Conservation (phyloP, 2,329 filamentous ascomycete genomes). For the Raffaelea arxii region DNA sequence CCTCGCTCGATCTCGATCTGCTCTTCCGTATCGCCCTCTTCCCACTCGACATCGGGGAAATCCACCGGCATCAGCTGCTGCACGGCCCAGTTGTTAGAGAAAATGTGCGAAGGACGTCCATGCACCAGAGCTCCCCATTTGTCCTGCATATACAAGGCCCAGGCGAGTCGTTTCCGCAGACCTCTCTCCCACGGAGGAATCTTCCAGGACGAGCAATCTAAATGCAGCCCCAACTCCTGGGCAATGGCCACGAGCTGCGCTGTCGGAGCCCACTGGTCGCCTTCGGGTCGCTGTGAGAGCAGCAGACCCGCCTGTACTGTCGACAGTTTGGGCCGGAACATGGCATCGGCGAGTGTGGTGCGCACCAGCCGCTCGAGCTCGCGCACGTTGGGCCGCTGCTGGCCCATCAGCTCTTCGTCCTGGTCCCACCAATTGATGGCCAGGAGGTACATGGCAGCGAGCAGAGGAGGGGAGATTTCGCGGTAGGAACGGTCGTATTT, state of each 20-base stretch:
- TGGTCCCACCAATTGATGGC: slow-evolving; percentile 53
- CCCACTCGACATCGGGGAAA: slow-evolving; percentile 63
- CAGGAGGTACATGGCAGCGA: slow-evolving; percentile 53
- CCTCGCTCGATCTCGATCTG: slow-evolving; percentile 58
- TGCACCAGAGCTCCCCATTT: slow-evolving; percentile 77
- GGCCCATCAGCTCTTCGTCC: slow-evolving; percentile 38
- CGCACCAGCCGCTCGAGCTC: slow-evolving; percentile 25
- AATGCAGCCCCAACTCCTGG: slow-evolving; percentile 48
- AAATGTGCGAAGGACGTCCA: slow-evolving; percentile 71
- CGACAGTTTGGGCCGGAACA: slow-evolving; percentile 43
- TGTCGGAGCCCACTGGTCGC: slow-evolving; percentile 38
- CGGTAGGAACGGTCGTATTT: slow-evolving; percentile 48
- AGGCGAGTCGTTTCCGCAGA: slow-evolving; percentile 49
- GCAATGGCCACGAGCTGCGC: slow-evolving; percentile 46
- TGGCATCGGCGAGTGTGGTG: slow-evolving; percentile 34
- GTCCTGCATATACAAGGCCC: slow-evolving; percentile 58
- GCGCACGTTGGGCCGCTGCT: slow-evolving; percentile 30
- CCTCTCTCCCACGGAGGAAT: slow-evolving; percentile 55
- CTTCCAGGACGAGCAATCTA: slow-evolving; percentile 53
- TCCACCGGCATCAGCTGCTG: slow-evolving; percentile 53
- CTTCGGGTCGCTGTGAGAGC: slow-evolving; percentile 37
- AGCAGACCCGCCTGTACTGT: slow-evolving; percentile 45
- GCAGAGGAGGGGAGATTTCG: slow-evolving; percentile 48
- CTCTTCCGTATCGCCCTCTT: slow-evolving; percentile 51
- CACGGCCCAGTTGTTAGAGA: slow-evolving; percentile 67